Base-by-base conservation (phyloP, 768 basidiomycete genomes). In the Fomitopsis pulvina region DNA sequence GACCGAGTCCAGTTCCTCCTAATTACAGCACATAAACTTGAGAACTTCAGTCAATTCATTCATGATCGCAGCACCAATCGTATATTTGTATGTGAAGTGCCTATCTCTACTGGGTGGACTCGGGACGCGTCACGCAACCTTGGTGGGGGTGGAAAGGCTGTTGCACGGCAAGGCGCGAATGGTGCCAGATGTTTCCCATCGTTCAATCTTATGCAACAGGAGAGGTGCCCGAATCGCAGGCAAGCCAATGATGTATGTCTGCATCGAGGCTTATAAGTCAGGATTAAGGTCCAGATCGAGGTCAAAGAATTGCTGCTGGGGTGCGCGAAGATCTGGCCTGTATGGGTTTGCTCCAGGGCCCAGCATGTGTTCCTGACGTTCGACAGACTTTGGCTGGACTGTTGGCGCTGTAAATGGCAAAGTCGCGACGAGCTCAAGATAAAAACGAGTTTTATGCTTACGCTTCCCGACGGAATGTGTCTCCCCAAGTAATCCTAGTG, bases 201-300 rank as follows among this genome's bases (percentile, higher is more conserved):
- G n/a, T n/a, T n/a, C n/a, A n/a, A n/a, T n/a, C n/a, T n/a, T n/a
- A n/a, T n/a, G n/a, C n/a, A n/a, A n/a, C n/a, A n/a, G n/a, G n/a
- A n/a, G n/a, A n/a, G n/a, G n/a, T n/a, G n/a, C n/a, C n/a, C n/a
- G n/a, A 37, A 12, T 16, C 18, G 34, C 34, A 37, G 34, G 14
- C 30, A 32, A 37, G 34, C 14, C 14, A 16, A 37, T 12, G 34
- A 37, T 37, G 14, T 18, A 37, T 37, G 30, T 18, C 14, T 37
- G 34, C 14, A 37, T 16, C 4, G 34, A 18, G 14, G 12, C 43
- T 41, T 45, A 87, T 50, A 91, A 61, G 66, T 92, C 89, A 1
- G 88, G 89, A 60, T 92, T 92, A 49, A 92, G 73, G 63, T 92
- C 90, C 53, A 92, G 68, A 65, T 91, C 90, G 48, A 92, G 70